A percentile compares a stretch with the other conserved stretches of the same genome.
phyloP scores from a whole-genome alignment of 1,284 basidiomycete genomes.

The Vanrija pseudolonga region DNA sequence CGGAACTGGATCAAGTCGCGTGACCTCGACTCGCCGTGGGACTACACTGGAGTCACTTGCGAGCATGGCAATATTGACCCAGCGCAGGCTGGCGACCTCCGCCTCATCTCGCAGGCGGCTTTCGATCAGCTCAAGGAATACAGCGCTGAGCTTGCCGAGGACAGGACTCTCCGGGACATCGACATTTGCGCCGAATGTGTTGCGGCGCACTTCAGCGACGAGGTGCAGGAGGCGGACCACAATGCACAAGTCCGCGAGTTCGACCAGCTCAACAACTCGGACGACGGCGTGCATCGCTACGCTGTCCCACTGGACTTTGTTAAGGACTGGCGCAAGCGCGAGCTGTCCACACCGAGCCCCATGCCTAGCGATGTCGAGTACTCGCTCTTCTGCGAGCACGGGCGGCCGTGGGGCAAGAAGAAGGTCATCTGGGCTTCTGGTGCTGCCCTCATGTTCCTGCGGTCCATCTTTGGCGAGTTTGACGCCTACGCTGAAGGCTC shows the following conservation, averaged over 20 bases:
- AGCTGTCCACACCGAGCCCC: background rate
- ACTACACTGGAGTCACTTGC: slow-evolving; percentile 20
- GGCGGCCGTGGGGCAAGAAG: slow-evolving; percentile 6
- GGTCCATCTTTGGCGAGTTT: slow-evolving; percentile 32
- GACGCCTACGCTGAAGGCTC: slow-evolving; percentile 6
- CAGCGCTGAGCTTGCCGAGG: slow-evolving; percentile 6
- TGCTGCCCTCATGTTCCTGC: slow-evolving; percentile 21
- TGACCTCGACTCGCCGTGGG: slow-evolving; percentile 18
- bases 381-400: slow-evolving; percentile 35
- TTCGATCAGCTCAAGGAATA: slow-evolving; percentile 19
- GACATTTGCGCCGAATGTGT: slow-evolving; percentile 33
- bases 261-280: slow-evolving; percentile 17
- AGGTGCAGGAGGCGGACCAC: background rate
- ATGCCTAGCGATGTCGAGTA: slow-evolving; percentile 21
- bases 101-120: slow-evolving; percentile 26
- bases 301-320: slow-evolving; percentile 29
- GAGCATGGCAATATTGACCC: slow-evolving; percentile 29
- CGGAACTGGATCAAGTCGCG: slow-evolving; percentile 23
- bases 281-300: slow-evolving; percentile 9
- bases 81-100: slow-evolving; percentile 7
- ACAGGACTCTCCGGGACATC: slow-evolving; percentile 8
- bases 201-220: slow-evolving; percentile 10
- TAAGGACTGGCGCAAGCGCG: slow-evolving; percentile 21
- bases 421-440: slow-evolving; percentile 9
- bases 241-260: slow-evolving; percentile 18